phyloP scores from a whole-genome alignment of 768 basidiomycete genomes.

The Paxillus involutus region DNA sequence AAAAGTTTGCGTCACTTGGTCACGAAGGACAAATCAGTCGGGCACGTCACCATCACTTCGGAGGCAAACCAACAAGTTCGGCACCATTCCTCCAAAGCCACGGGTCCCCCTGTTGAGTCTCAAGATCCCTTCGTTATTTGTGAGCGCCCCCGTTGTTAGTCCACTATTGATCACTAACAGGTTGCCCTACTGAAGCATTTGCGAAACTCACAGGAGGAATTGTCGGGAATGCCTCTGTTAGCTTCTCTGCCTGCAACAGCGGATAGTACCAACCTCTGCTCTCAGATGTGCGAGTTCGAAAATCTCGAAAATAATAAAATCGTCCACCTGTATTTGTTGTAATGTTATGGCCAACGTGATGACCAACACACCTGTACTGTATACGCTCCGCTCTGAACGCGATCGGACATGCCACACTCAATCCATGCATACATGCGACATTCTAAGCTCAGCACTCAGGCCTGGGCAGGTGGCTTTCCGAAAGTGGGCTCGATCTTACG shows the following conservation, averaged over 20 bases:
- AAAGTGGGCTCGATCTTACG: conserved; percentile 70
- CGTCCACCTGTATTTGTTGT: neutral
- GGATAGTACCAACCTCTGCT: too few species aligned
- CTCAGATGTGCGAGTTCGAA: too few species aligned
- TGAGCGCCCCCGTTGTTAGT: neutral
- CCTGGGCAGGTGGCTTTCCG: conserved; percentile 32
- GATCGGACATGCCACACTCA: conserved; percentile 31
- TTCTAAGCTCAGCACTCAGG: neutral
- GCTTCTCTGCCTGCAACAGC: neutral
- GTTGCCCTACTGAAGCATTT: conserved; percentile 14
- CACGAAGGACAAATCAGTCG: neutral
- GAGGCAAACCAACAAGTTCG: conserved; percentile 6
- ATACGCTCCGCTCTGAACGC: conserved; percentile 13
- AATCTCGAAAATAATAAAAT: conserved; percentile 3
- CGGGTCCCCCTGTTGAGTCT: neutral
- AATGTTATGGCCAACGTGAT: conserved; percentile 13
- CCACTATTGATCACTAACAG: neutral
- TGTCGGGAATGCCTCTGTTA: neutral
- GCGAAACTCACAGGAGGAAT: conserved; percentile 12
- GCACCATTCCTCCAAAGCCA: conserved; percentile 2
- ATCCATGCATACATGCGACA: too few species aligned
- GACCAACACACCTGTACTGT: neutral
- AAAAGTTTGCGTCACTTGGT: neutral
- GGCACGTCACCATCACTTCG: too few species aligned
- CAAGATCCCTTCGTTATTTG: conserved; percentile 23